Evolutionary conservation across 306 rosid species (phyloP).

Genomic region (Echinosophora koreensis): DNA sequence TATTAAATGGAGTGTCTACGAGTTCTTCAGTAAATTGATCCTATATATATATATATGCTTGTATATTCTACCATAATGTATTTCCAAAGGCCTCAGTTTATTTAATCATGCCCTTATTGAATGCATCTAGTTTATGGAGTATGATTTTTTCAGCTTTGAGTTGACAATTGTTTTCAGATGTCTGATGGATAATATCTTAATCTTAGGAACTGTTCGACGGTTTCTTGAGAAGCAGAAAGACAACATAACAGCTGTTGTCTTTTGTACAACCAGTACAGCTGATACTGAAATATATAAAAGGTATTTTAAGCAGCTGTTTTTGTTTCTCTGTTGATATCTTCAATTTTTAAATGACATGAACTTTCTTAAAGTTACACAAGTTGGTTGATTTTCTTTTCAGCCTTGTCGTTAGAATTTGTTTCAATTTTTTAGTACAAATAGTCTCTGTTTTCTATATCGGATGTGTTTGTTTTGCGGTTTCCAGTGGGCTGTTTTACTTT

Average conservation of each 20-base stretch:
- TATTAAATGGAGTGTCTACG: too few relatives aligned
- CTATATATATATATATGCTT: too few relatives aligned
- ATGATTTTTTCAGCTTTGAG: slow-evolving; percentile 38
- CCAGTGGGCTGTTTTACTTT: not conserved
- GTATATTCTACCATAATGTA: slow-evolving; percentile 4
- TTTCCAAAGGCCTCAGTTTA: not conserved
- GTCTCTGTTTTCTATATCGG: not conserved
- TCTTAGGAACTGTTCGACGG: slow-evolving; percentile 90
- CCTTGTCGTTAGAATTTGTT: slow-evolving; percentile 10
- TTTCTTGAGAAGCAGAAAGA: slow-evolving; percentile 92
- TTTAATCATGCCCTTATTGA: slow-evolving; percentile 24
- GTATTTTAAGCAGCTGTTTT: slow-evolving; percentile 48
- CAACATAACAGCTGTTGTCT: slow-evolving; percentile 82
- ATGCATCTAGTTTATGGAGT: slow-evolving; percentile 36
- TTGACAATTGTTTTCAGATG: slow-evolving; percentile 31
- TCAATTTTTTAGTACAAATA: slow-evolving; percentile 1
- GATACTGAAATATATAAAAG: slow-evolving; percentile 98
- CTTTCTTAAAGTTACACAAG: slow-evolving; percentile 15
- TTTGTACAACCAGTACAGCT: slow-evolving; percentile 83
- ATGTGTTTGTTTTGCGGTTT: not conserved
- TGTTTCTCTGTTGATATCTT: slow-evolving; percentile 36
- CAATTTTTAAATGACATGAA: slow-evolving; percentile 23
- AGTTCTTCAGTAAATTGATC: too few relatives aligned
- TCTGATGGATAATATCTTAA: slow-evolving; percentile 33
- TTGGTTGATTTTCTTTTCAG: slow-evolving; percentile 20